Conservation (phyloP, 2,329 filamentous ascomycete species). For the Sporothrix schenckii region DNA sequence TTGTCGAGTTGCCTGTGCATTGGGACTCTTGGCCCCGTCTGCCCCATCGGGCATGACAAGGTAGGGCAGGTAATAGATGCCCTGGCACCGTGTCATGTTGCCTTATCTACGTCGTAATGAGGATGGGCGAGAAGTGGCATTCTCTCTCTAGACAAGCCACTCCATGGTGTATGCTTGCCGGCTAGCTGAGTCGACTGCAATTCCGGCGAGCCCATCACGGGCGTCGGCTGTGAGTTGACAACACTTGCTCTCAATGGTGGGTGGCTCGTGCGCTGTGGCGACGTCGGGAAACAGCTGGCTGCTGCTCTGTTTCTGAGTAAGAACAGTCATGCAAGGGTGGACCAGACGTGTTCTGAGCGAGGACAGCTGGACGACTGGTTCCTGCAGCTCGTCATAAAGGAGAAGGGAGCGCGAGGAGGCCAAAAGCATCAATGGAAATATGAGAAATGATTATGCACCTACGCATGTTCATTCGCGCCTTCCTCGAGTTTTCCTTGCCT, state of each 20-base stretch:
- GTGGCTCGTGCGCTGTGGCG: conserved; percentile 5
- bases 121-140: background rate
- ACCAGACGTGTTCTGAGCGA: background rate
- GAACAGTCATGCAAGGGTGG: background rate
- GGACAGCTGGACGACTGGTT: background rate
- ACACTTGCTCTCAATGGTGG: background rate
- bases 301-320: no score
- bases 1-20: background rate
- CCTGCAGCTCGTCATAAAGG: background rate
- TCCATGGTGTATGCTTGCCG: background rate
- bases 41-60: background rate
- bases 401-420: background rate
- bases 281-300: background rate
- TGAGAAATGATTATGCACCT: conserved; percentile 4
- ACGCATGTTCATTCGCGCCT: background rate
- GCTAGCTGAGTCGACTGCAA: conserved; percentile 9
- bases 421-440: background rate
- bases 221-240: background rate
- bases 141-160: background rate
- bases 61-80: background rate
- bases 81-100: background rate
- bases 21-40: background rate
- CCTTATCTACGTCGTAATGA: conserved; percentile 20
- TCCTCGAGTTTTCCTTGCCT: background rate
- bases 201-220: conserved; percentile 27